Percentiles rank a stretch among this genome's conserved stretches.
phyloP scores from a whole-genome alignment of 441 rosid genomes.

The Populus trichocarpa region DNA sequence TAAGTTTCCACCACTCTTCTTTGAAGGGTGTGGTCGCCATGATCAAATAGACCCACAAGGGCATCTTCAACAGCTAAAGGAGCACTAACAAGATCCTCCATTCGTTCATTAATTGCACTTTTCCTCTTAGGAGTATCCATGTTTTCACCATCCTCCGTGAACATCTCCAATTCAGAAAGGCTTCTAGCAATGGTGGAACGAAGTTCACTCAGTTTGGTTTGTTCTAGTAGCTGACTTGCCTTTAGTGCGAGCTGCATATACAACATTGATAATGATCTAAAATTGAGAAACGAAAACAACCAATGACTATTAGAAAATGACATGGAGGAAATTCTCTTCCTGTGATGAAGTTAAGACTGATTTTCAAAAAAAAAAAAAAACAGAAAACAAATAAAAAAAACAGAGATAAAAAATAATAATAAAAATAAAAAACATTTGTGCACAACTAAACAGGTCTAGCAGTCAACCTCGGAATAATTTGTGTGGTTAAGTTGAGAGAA shows the following conservation, averaged over 20 bases:
- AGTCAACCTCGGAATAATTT: slow-evolving; percentile 87
- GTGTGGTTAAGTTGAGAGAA: slow-evolving; percentile 92
- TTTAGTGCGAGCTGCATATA: slow-evolving; percentile 85
- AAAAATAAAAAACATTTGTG: slow-evolving; percentile 1
- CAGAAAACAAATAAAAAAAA: background rate
- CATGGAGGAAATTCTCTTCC: background rate
- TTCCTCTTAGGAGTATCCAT: slow-evolving; percentile 98
- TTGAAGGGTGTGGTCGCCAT: slow-evolving; percentile 98
- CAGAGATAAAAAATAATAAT: background rate
- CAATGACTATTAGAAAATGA: background rate
- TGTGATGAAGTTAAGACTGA: background rate
- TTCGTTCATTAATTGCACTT: slow-evolving; percentile 97
- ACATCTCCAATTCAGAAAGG: slow-evolving; percentile 99
- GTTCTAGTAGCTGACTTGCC: slow-evolving; percentile 97
- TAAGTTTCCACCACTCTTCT: slow-evolving; percentile 98
- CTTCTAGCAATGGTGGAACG: slow-evolving; percentile 98
- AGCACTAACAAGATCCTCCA: slow-evolving; percentile 96
- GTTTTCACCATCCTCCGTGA: slow-evolving; percentile 98
- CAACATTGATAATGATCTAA: background rate
- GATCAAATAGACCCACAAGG: slow-evolving; percentile 97
- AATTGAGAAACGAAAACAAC: background rate
- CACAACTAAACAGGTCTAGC: slow-evolving; percentile 12
- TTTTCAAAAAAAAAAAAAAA: background rate
- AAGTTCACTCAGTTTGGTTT: slow-evolving; percentile 97
- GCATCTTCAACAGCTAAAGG: slow-evolving; percentile 99